Conservation (phyloP, 2,329 filamentous ascomycete genomes). For the Monilinia fructicola region DNA sequence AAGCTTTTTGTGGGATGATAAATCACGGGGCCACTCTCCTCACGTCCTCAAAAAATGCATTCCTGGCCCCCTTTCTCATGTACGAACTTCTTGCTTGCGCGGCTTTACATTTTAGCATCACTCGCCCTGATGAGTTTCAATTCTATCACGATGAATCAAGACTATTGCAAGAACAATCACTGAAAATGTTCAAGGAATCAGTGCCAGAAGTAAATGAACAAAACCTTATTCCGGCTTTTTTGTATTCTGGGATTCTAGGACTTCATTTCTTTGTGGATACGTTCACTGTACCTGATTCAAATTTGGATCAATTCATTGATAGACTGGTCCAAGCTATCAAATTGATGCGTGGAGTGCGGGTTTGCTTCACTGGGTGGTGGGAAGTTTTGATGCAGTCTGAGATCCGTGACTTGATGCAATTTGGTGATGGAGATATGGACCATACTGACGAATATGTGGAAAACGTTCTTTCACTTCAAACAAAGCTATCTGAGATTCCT, state of each 20-base stretch:
- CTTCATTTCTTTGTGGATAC: conserved; percentile 44
- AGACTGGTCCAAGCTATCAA: no score
- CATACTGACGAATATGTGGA: no score
- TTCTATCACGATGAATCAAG: conserved; percentile 41
- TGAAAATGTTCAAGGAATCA: conserved; percentile 38
- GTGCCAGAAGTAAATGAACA: conserved; percentile 26
- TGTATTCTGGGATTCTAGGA: conserved; percentile 38
- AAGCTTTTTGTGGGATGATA: not conserved
- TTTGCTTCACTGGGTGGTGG: no score
- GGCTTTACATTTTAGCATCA: conserved; percentile 40
- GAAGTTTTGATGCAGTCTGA: no score
- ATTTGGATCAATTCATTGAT: no score
- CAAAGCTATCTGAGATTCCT: no score
- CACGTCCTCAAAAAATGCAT: not conserved
- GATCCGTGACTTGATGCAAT: no score
- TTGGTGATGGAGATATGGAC: no score
- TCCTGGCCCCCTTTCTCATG: conserved; percentile 39
- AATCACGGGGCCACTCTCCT: not conserved
- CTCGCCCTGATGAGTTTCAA: conserved; percentile 27
- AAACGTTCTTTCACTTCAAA: no score
- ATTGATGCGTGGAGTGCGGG: no score
- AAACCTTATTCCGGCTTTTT: no score
- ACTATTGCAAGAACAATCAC: conserved; percentile 38
- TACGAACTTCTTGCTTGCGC: conserved; percentile 41
- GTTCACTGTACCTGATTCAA: conserved; percentile 27